These are phyloP conservation scores for Venturia carpophila DNA, from an alignment of 2,329 filamentous ascomycete species.

Conservation along the genomic window DNA sequence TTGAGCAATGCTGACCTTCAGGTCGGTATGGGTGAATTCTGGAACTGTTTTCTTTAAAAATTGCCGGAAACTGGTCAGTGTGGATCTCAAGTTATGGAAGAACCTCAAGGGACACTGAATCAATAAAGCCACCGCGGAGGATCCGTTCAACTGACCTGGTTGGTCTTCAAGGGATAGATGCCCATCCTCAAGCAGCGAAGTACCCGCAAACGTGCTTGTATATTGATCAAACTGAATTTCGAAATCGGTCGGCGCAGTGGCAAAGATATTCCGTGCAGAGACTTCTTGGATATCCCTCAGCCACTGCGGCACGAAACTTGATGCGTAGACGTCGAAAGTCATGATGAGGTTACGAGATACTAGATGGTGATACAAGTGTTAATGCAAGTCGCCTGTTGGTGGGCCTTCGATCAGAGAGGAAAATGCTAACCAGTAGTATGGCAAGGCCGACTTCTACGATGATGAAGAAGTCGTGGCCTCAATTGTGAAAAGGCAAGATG, in stretches of 20 bases:
- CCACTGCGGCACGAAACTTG: constrained; percentile 22
- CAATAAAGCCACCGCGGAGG: too few species aligned
- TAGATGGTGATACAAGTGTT: too few species aligned
- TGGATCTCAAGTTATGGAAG: neutral
- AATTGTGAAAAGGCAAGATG: too few species aligned
- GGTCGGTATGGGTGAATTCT: too few species aligned
- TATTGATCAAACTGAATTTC: neutral
- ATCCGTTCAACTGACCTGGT: neutral
- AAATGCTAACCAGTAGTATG: too few species aligned
- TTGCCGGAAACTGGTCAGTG: neutral
- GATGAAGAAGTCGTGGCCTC: too few species aligned
- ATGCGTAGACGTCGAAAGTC: constrained; percentile 24
- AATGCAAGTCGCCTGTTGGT: too few species aligned
- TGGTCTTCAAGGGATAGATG: neutral
- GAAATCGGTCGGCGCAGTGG: neutral
- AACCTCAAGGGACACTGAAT: neutral
- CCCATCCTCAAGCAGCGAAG: neutral
- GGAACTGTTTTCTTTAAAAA: too few species aligned
- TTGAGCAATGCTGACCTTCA: too few species aligned
- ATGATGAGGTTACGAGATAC: too few species aligned
- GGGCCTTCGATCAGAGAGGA: too few species aligned
- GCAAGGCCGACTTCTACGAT: too few species aligned
- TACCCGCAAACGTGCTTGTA: neutral
- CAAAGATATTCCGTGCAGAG: neutral
- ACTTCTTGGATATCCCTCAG: constrained; percentile 23